Conservation (phyloP, 257 asterid species). For the Fraxinus excelsior region DNA sequence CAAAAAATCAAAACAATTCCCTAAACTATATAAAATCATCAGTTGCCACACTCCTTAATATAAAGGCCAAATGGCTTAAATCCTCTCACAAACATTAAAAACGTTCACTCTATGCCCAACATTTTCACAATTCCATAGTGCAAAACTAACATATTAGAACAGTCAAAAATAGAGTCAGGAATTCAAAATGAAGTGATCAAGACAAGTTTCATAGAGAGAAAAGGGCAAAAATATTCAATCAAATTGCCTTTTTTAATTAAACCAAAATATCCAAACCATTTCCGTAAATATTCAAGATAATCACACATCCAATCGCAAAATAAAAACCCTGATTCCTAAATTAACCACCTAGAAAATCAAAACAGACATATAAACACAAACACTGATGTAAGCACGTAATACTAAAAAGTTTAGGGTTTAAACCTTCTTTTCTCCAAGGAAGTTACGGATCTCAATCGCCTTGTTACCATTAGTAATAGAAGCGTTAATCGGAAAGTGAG, state of each 20-base stretch:
- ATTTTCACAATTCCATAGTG: background rate
- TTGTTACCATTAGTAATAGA: conserved; percentile 50
- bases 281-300: background rate
- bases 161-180: background rate
- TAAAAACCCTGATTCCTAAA: background rate
- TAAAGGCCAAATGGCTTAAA: background rate
- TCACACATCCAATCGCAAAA: background rate
- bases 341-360: background rate
- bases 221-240: background rate
- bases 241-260: too few relatives aligned
- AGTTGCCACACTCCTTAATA: background rate
- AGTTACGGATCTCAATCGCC: conserved; percentile 81
- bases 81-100: too few relatives aligned
- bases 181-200: background rate
- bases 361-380: background rate
- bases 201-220: background rate
- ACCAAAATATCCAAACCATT: background rate
- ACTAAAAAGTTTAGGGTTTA: background rate
- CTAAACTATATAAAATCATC: background rate
- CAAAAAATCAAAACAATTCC: background rate
- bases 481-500: conserved; percentile 83
- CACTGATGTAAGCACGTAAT: background rate
- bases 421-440: conserved; percentile 90
- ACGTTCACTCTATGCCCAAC: background rate
- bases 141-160: background rate